phyloP scores from a whole-genome alignment of 345 rosid species.

The Linum lewisii region DNA sequence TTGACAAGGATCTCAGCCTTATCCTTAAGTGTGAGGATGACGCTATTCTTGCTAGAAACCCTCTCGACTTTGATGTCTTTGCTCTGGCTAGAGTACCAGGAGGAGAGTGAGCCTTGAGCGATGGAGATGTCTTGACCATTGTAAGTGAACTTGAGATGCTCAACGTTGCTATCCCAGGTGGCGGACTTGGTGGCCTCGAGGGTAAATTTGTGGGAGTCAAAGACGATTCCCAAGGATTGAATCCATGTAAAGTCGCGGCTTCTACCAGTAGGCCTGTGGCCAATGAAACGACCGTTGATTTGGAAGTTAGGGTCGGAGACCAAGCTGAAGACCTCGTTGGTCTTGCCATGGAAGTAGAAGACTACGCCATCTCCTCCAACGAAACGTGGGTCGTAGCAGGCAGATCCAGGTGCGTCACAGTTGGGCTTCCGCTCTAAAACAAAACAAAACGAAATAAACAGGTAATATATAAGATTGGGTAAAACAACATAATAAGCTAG shows the following conservation, averaged over 20 bases:
- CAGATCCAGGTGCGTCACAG: conserved; percentile 47
- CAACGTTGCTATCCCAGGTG: conserved; percentile 15
- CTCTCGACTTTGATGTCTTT: conserved; percentile 20
- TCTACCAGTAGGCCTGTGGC: conserved; percentile 37
- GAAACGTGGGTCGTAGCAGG: conserved; percentile 47
- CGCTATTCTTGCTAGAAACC: conserved; percentile 17
- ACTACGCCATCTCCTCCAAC: conserved; percentile 48
- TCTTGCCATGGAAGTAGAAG: conserved; percentile 57
- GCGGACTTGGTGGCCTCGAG: conserved; percentile 16
- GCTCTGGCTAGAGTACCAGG: conserved; percentile 14
- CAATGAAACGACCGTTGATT: conserved; percentile 44
- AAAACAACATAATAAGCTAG: too few relatives aligned
- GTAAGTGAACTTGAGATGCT: conserved; percentile 15
- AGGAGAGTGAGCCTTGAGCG: conserved; percentile 8
- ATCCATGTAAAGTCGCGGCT: conserved; percentile 51
- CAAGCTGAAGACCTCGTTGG: conserved; percentile 38
- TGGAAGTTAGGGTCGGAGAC: conserved; percentile 46
- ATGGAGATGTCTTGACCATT: conserved; percentile 7
- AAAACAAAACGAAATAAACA: neutral
- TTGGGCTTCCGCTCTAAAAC: conserved; percentile 28
- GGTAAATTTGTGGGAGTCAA: conserved; percentile 17
- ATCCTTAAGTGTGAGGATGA: conserved; percentile 8
- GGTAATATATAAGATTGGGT: too few relatives aligned
- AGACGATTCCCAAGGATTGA: conserved; percentile 40
- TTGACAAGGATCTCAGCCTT: conserved; percentile 12